Evolutionary conservation across 2,329 filamentous ascomycete species (phyloP).

Genomic region (Cercospora sp.): DNA sequence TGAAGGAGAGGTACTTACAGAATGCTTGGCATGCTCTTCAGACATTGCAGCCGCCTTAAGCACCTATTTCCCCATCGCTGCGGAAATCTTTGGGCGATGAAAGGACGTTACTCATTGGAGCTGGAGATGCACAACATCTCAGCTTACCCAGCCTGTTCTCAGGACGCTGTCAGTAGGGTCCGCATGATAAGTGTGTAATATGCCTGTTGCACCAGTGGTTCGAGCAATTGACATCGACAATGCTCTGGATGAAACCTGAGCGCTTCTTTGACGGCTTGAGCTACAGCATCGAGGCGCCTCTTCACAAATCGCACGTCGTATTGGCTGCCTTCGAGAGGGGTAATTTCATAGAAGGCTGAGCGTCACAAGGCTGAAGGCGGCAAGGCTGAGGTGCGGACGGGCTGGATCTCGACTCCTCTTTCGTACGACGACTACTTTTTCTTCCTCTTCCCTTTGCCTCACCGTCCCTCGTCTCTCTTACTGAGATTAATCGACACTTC

Average conservation of each 20-base stretch:
- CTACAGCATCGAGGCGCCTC: background rate
- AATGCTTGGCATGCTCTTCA: background rate
- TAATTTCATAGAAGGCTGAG: background rate
- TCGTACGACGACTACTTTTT: background rate
- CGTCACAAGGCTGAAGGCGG: background rate
- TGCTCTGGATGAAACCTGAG: no score
- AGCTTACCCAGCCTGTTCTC: no score
- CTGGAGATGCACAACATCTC: no score
- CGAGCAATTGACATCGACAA: no score
- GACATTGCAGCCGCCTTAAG: background rate
- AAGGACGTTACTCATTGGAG: no score
- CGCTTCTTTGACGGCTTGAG: no score
- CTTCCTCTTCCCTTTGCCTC: background rate
- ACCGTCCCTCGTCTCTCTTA: no score
- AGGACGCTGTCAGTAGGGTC: background rate
- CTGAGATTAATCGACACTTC: no score
- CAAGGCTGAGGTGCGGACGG: background rate
- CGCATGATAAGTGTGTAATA: background rate
- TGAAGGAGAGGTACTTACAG: background rate
- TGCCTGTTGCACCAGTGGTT: background rate
- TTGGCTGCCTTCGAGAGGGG: background rate
- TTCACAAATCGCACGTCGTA: background rate
- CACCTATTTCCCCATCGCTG: background rate
- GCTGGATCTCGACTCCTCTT: background rate
- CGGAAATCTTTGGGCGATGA: no score